Conservation (phyloP, 2,329 filamentous ascomycete genomes). For the Tolypocladium ophioglossoides region DNA sequence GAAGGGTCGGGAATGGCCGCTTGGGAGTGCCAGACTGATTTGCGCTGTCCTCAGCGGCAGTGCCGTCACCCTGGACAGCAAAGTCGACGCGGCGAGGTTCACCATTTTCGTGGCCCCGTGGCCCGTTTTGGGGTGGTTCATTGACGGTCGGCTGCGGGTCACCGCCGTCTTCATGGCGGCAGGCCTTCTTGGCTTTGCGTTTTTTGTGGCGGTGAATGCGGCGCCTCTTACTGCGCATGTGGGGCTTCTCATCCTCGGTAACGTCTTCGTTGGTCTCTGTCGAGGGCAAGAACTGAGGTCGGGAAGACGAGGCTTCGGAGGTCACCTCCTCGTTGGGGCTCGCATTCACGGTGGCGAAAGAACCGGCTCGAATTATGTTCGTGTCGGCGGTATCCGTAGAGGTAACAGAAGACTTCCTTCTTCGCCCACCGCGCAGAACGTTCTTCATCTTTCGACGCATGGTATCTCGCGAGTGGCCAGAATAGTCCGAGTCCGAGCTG, state of each 20-base stretch:
- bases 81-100: slow-evolving; percentile 51
- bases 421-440: slow-evolving; percentile 59
- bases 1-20: slow-evolving; percentile 43
- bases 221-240: slow-evolving; percentile 22
- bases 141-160: slow-evolving; percentile 20
- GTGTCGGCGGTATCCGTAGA: slow-evolving; percentile 47
- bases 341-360: slow-evolving; percentile 26
- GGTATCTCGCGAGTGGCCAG: slow-evolving; percentile 45
- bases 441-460: slow-evolving; percentile 67
- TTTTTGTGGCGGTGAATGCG: slow-evolving; percentile 24
- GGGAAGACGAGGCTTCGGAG: slow-evolving; percentile 27
- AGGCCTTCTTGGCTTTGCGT: slow-evolving; percentile 24
- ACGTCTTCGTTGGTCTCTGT: slow-evolving; percentile 31
- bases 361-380: slow-evolving; percentile 26
- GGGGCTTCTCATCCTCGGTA: slow-evolving; percentile 31
- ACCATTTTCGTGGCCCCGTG: slow-evolving; percentile 13
- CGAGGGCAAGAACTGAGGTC: slow-evolving; percentile 23
- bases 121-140: slow-evolving; percentile 14
- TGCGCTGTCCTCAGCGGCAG: slow-evolving; percentile 15
- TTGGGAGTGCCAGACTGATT: slow-evolving; percentile 10
- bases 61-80: slow-evolving; percentile 25
- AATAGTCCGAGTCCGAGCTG: slow-evolving; percentile 58
- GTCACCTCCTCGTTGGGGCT: slow-evolving; percentile 24
- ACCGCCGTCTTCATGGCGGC: slow-evolving; percentile 15
- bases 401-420: slow-evolving; percentile 66